Evolutionary conservation across 1,284 basidiomycete species (phyloP).

Genomic region (Porodaedalea pini): DNA sequence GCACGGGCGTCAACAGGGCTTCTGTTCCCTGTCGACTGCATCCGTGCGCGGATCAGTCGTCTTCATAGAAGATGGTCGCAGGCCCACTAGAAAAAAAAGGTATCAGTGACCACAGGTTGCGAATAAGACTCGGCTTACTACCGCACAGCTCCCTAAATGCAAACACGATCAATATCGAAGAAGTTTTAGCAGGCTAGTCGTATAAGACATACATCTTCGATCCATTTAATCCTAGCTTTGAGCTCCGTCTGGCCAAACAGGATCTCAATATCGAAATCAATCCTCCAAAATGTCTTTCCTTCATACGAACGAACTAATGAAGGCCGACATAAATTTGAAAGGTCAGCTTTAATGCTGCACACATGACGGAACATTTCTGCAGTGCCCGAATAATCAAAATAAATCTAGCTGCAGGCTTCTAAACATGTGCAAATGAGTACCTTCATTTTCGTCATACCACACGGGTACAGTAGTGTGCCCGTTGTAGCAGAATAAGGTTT

Average conservation of each 20-base stretch:
- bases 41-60: too few relatives aligned
- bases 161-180: too few relatives aligned
- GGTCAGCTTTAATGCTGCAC: slow-evolving; percentile 69
- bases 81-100: slow-evolving; percentile 51
- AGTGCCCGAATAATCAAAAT: too few relatives aligned
- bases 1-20: too few relatives aligned
- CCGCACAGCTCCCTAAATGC: slow-evolving; percentile 53
- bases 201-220: slow-evolving; percentile 66
- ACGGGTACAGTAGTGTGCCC: background rate
- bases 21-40: too few relatives aligned
- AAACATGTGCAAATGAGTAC: slow-evolving; percentile 37
- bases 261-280: slow-evolving; percentile 75
- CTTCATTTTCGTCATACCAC: slow-evolving; percentile 17
- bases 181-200: too few relatives aligned
- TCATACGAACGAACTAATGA: slow-evolving; percentile 49
- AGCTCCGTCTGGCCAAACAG: slow-evolving; percentile 78
- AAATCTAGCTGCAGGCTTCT: background rate
- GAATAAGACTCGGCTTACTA: slow-evolving; percentile 47
- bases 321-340: slow-evolving; percentile 56
- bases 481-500: background rate
- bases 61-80: slow-evolving; percentile 58
- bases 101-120: slow-evolving; percentile 2
- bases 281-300: slow-evolving; percentile 71
- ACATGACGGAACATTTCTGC: slow-evolving; percentile 45
- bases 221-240: slow-evolving; percentile 75